Evolutionary conservation across 345 rosid species (phyloP).

Genomic region (Pugionium dolabratum): DNA sequence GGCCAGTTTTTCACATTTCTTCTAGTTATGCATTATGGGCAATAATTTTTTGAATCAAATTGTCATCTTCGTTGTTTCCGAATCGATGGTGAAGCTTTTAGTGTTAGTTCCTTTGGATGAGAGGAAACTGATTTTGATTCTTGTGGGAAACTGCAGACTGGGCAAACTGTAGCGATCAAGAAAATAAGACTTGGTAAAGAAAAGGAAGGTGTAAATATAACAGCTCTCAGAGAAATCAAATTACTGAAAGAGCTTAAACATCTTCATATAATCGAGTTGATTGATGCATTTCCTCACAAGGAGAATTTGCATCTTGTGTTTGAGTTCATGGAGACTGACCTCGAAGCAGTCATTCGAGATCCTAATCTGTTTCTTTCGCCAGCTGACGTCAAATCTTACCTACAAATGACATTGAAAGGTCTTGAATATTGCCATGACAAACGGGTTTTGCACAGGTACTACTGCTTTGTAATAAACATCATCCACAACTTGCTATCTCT

Average conservation of each 20-base stretch:
- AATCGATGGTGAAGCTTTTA: neutral
- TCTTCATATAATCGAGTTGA: constrained; percentile 78
- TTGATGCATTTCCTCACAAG: constrained; percentile 94
- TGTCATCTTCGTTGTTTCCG: neutral
- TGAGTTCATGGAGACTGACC: constrained; percentile 97
- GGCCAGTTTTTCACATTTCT: neutral
- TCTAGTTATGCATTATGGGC: neutral
- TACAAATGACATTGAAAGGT: constrained; percentile 87
- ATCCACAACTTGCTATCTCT: no score
- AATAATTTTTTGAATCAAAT: neutral
- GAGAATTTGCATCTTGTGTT: constrained; percentile 93
- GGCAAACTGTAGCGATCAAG: constrained; percentile 88
- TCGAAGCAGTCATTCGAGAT: constrained; percentile 91
- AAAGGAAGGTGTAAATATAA: constrained; percentile 89
- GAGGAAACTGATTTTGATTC: no score
- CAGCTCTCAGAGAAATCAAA: constrained; percentile 95
- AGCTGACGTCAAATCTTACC: constrained; percentile 81
- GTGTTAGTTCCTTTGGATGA: no score
- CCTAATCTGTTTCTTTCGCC: constrained; percentile 86
- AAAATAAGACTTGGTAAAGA: constrained; percentile 88
- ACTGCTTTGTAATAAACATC: no score
- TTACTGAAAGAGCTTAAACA: constrained; percentile 86
- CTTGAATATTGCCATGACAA: constrained; percentile 82
- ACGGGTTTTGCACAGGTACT: constrained; percentile 87
- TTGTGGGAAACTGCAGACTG: constrained; percentile 59